Evolutionary conservation across 1,284 basidiomycete genomes (phyloP).

Genomic region (Microbotryum saponariae): DNA sequence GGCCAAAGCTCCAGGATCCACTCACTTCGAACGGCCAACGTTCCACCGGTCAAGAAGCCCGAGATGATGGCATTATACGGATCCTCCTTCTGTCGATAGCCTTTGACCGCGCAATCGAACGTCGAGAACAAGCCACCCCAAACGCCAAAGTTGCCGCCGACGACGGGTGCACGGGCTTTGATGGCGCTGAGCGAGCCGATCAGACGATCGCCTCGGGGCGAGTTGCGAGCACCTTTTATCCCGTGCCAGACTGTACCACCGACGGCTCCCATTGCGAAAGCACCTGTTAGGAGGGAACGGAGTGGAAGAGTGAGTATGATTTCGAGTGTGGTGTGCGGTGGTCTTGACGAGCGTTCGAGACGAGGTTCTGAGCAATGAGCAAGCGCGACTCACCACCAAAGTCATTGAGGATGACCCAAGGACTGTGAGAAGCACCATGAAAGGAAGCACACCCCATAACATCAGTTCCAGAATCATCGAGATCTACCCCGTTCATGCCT

Average conservation of each 20-base stretch:
- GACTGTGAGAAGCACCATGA: conserved; percentile 49
- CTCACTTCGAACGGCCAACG: conserved; percentile 85
- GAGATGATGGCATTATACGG: conserved; percentile 99
- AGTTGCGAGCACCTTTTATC: conserved; percentile 96
- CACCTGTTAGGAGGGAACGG: not conserved
- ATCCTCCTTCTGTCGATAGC: conserved; percentile 96
- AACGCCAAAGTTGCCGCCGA: conserved; percentile 51
- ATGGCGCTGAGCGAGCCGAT: conserved; percentile 91
- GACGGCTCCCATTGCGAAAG: conserved; percentile 76
- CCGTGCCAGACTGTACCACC: conserved; percentile 98
- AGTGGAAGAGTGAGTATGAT: not conserved
- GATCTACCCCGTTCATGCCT: no score
- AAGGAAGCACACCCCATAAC: no score
- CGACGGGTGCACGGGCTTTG: conserved; percentile 95
- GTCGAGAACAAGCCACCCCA: conserved; percentile 55
- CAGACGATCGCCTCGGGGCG: conserved; percentile 86
- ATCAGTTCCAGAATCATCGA: no score
- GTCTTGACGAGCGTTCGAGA: not conserved
- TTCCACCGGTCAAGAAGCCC: conserved; percentile 96
- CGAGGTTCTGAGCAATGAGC: conserved; percentile 6
- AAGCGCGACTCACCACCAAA: conserved; percentile 76
- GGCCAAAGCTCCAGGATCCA: conserved; percentile 33
- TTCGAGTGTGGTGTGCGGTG: not conserved
- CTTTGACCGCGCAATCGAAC: conserved; percentile 97
- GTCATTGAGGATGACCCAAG: conserved; percentile 98